A percentile compares a stretch with the other conserved stretches of the same genome.
Conservation (phyloP, 176 grass and related monocot species). For the Oryza glaberrima region DNA sequence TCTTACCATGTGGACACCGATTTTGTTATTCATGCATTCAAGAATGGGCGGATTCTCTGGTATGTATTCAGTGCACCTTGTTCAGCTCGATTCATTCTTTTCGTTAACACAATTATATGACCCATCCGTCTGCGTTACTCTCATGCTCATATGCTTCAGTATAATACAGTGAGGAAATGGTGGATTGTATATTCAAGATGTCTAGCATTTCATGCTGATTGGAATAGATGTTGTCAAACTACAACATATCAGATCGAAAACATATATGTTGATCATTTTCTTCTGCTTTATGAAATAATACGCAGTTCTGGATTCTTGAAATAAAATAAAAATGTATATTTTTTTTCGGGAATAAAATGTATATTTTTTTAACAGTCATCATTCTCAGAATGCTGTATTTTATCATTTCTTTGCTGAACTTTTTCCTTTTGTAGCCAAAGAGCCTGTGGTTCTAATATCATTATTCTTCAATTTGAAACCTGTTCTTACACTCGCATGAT, state of each 20-base stretch:
- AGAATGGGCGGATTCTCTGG: conserved; percentile 76
- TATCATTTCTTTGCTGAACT: background rate
- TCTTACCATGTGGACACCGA: conserved; percentile 91
- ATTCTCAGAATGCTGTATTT: background rate
- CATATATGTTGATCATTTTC: background rate
- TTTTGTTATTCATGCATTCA: conserved; percentile 96
- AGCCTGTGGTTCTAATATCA: background rate
- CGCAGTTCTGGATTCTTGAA: background rate
- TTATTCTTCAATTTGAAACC: background rate
- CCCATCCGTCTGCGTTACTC: background rate
- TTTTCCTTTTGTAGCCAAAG: background rate
- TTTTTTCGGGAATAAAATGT: too few relatives aligned
- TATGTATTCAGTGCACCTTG: conserved; percentile 39
- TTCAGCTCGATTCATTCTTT: conserved; percentile 19
- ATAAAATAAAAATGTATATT: background rate
- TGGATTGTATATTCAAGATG: conserved; percentile 1
- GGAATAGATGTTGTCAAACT: conserved; percentile 19
- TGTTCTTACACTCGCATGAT: background rate
- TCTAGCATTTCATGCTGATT: background rate
- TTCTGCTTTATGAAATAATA: background rate
- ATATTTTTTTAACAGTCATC: background rate
- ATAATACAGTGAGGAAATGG: background rate
- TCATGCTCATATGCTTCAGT: background rate
- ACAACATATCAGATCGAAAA: conserved; percentile 9
- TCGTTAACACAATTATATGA: background rate